phyloP scores from a whole-genome alignment of 176 grass and related monocot genomes.

The Musa acuminata region DNA sequence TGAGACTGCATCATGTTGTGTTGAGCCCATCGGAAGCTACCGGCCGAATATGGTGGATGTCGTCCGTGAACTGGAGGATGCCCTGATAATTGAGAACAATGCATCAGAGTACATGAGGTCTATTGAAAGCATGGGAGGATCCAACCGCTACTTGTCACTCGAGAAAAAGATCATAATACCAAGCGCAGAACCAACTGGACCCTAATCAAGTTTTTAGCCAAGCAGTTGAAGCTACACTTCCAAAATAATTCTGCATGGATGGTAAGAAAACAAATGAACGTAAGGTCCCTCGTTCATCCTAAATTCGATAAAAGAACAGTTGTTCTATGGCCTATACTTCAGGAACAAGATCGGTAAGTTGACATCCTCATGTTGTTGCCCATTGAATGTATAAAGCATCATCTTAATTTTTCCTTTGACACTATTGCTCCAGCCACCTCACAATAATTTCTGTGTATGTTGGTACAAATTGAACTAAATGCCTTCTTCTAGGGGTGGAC shows the following conservation, averaged over 20 bases:
- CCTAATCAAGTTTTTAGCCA: constrained; percentile 20
- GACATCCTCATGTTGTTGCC: too few species aligned
- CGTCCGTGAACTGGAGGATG: constrained; percentile 56
- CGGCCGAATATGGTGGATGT: constrained; percentile 53
- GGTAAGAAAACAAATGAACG: not conserved
- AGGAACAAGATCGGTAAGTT: too few species aligned
- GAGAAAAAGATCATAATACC: constrained; percentile 42
- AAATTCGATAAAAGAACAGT: not conserved
- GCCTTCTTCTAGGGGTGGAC: too few species aligned
- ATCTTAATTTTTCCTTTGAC: too few species aligned
- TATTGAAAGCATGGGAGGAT: constrained; percentile 52
- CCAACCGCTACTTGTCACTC: constrained; percentile 44
- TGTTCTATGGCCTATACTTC: too few species aligned
- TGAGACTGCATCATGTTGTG: constrained; percentile 44
- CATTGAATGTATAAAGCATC: too few species aligned
- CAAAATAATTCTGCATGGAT: constrained; percentile 11
- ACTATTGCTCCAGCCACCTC: too few species aligned
- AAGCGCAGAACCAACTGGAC: constrained; percentile 21
- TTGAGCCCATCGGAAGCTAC: constrained; percentile 52
- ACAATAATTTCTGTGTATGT: too few species aligned
- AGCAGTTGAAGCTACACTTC: constrained; percentile 30
- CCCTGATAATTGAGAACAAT: constrained; percentile 64
- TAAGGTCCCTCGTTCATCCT: not conserved
- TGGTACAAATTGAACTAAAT: too few species aligned
- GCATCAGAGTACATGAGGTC: constrained; percentile 71